Conservation (phyloP, 192 early-diverging fungal species). For the Backusella macrospora region DNA sequence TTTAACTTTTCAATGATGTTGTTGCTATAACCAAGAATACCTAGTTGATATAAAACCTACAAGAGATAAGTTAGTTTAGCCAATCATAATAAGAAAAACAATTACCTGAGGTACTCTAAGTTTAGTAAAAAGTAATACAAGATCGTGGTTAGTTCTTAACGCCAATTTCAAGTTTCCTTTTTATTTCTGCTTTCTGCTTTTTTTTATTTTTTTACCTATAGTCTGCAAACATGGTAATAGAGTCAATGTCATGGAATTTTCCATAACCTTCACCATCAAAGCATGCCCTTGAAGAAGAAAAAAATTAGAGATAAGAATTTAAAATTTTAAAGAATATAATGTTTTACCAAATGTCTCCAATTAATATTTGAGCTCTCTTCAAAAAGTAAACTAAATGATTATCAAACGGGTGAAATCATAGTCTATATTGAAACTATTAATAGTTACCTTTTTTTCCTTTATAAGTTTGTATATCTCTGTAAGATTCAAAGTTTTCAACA, state of each 20-base stretch:
- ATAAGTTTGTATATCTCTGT: slow-evolving; percentile 66
- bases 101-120: slow-evolving; percentile 40
- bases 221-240: slow-evolving; percentile 91
- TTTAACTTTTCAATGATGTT: slow-evolving; percentile 52
- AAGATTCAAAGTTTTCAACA: slow-evolving; percentile 63
- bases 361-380: slow-evolving; percentile 85
- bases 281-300: slow-evolving; percentile 60
- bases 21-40: slow-evolving; percentile 67
- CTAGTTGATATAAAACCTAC: slow-evolving; percentile 71
- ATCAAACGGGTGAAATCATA: not conserved
- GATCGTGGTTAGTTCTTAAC: not conserved
- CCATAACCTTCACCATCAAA: slow-evolving; percentile 71
- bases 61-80: not conserved
- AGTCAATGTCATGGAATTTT: slow-evolving; percentile 72
- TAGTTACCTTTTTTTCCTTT: slow-evolving; percentile 52
- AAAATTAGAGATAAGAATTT: not conserved
- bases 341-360: slow-evolving; percentile 75
- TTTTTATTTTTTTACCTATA: slow-evolving; percentile 52
- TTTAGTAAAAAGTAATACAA: not conserved
- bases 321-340: not conserved
- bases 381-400: slow-evolving; percentile 58
- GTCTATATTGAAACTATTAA: no score
- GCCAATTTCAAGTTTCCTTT: no score
- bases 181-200: no score
- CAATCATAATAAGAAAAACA: not conserved